phyloP scores from a whole-genome alignment of 2,329 filamentous ascomycete species.

The Pyrenophora tritici-repentis region DNA sequence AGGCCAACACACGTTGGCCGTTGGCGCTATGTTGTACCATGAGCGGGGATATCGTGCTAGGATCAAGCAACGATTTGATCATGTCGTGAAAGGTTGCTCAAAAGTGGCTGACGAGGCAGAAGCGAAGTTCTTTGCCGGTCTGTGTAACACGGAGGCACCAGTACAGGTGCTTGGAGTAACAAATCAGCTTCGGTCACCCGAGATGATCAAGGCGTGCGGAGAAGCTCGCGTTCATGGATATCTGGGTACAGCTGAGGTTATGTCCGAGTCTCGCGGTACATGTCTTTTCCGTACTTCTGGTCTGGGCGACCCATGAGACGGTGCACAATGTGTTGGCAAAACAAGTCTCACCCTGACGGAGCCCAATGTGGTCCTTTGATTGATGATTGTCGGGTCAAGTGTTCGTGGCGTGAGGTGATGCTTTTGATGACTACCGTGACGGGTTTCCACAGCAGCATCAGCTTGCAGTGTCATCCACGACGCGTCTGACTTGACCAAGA shows the following conservation, averaged over 20 bases:
- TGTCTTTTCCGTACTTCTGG: no score
- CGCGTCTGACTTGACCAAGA: slow-evolving; percentile 3
- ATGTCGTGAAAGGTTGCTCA: slow-evolving; percentile 27
- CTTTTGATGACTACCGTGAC: neutral
- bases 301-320: no score
- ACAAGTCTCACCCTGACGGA: slow-evolving; percentile 2
- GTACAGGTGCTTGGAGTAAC: slow-evolving; percentile 16
- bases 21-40: slow-evolving; percentile 32
- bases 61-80: slow-evolving; percentile 16
- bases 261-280: slow-evolving; percentile 8
- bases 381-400: neutral
- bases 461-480: neutral
- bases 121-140: slow-evolving; percentile 9
- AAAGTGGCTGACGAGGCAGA: slow-evolving; percentile 17
- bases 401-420: slow-evolving; percentile 8
- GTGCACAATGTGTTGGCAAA: slow-evolving; percentile 7
- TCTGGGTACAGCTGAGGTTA: slow-evolving; percentile 8
- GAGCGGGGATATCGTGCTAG: slow-evolving; percentile 33
- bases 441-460: slow-evolving; percentile 5
- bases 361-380: neutral
- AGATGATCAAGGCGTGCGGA: slow-evolving; percentile 20
- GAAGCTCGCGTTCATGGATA: slow-evolving; percentile 15
- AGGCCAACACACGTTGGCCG: slow-evolving; percentile 29
- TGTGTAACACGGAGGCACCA: slow-evolving; percentile 15
- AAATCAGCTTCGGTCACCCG: slow-evolving; percentile 9